A percentile compares a stretch with the other conserved stretches of the same genome.
These are phyloP conservation scores for Penicillium sclerotigenum DNA, from an alignment of 2,329 filamentous ascomycete genomes.

Conservation along the genomic window DNA sequence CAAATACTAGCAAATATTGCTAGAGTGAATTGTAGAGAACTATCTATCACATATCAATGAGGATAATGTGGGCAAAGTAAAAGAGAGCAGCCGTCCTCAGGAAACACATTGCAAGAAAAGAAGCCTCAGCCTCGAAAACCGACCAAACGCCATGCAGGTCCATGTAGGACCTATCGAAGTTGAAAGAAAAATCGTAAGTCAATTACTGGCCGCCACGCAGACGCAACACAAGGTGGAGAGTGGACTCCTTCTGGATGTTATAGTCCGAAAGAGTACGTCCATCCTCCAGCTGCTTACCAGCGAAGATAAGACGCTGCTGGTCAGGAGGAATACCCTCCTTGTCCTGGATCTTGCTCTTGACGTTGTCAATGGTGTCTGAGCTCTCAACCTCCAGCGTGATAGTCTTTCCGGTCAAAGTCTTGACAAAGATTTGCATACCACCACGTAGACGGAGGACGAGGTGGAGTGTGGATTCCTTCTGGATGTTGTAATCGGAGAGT, in stretches of 20 bases:
- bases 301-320: conserved; percentile 68
- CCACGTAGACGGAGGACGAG: conserved; percentile 76
- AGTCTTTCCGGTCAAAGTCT: conserved; percentile 73
- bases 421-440: conserved; percentile 83
- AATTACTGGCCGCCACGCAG: conserved; percentile 44
- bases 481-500: conserved; percentile 92
- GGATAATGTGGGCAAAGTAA: conserved; percentile 12
- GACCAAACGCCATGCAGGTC: conserved; percentile 40
- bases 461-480: conserved; percentile 83
- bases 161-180: conserved; percentile 28
- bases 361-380: conserved; percentile 68
- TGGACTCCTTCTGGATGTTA: conserved; percentile 60
- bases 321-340: conserved; percentile 75
- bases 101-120: conserved; percentile 19
- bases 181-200: conserved; percentile 18
- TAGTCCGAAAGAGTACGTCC: conserved; percentile 53
- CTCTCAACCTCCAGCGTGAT: conserved; percentile 67
- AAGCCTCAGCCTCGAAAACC: conserved; percentile 30
- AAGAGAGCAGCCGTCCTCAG: conserved; percentile 24
- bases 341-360: conserved; percentile 72
- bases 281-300: conserved; percentile 62
- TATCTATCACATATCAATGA: conserved; percentile 3
- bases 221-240: conserved; percentile 58
- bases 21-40: conserved; percentile 5
- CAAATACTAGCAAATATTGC: not conserved